Conservation (phyloP, 2,329 filamentous ascomycete species). For the Venturia asperata region DNA sequence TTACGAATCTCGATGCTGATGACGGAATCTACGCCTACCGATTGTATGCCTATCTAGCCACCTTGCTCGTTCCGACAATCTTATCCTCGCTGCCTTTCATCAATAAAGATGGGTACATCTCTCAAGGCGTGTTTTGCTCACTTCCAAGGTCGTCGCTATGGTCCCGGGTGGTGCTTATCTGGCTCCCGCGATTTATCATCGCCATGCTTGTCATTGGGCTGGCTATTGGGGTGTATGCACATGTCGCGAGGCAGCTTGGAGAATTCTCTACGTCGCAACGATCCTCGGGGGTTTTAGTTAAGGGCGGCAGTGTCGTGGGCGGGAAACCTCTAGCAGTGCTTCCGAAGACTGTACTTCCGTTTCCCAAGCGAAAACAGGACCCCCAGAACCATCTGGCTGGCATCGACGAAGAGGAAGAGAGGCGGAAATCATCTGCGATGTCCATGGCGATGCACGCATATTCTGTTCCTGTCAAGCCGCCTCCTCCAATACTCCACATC, state of each 20-base stretch:
- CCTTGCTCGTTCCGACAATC: slow-evolving; percentile 51
- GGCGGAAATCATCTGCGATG: background rate
- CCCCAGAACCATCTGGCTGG: background rate
- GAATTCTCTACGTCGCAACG: slow-evolving; percentile 22
- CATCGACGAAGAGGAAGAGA: background rate
- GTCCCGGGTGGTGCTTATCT: slow-evolving; percentile 61
- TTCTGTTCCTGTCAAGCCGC: background rate
- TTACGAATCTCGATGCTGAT: slow-evolving; percentile 31
- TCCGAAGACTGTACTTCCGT: background rate
- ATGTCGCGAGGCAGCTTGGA: slow-evolving; percentile 48
- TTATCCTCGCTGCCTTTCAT: slow-evolving; percentile 59
- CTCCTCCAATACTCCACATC: background rate
- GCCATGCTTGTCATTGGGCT: slow-evolving; percentile 56
- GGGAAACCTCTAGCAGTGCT: background rate
- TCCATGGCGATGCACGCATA: background rate
- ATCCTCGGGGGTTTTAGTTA: background rate
- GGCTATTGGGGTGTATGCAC: slow-evolving; percentile 63
- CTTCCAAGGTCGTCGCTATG: slow-evolving; percentile 60
- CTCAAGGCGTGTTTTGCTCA: slow-evolving; percentile 62
- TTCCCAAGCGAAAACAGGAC: background rate
- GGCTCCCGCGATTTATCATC: slow-evolving; percentile 68
- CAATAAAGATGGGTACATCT: slow-evolving; percentile 50
- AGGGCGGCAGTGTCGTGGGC: background rate
- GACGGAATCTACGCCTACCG: slow-evolving; percentile 65
- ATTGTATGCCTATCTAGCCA: slow-evolving; percentile 50